Conservation (phyloP, 495 filamentous ascomycete genomes). For the Venustampulla echinocandica region DNA sequence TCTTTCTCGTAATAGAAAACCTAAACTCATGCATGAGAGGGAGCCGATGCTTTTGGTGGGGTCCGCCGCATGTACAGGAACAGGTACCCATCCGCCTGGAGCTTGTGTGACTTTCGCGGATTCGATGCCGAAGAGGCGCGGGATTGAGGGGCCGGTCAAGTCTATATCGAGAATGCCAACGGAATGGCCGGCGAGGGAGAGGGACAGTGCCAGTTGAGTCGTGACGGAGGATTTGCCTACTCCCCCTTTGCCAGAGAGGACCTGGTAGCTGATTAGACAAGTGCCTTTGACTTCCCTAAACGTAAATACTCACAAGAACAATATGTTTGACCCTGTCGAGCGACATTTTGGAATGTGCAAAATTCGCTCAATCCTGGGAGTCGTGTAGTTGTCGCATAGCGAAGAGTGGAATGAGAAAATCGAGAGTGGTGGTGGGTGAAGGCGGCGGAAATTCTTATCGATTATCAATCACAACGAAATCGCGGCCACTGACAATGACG, state of each 20-base stretch:
- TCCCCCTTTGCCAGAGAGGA: slow-evolving; percentile 95
- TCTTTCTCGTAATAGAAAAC: slow-evolving; percentile 75
- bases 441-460: slow-evolving; percentile 17
- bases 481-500: neutral
- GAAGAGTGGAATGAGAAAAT: slow-evolving; percentile 1
- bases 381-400: slow-evolving; percentile 12
- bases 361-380: slow-evolving; percentile 1
- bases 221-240: slow-evolving; percentile 97
- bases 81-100: slow-evolving; percentile 81
- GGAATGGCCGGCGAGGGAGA: slow-evolving; percentile 71
- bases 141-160: slow-evolving; percentile 92
- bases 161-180: slow-evolving; percentile 96
- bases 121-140: slow-evolving; percentile 85
- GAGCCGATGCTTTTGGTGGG: slow-evolving; percentile 43
- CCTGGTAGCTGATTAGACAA: too few relatives aligned
- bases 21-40: slow-evolving; percentile 85
- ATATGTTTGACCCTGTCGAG: slow-evolving; percentile 52
- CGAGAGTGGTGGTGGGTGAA: too few relatives aligned
- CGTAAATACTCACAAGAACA: slow-evolving; percentile 39
- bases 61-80: slow-evolving; percentile 58
- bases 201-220: slow-evolving; percentile 85
- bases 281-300: too few relatives aligned
- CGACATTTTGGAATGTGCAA: slow-evolving; percentile 35
- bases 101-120: slow-evolving; percentile 82
- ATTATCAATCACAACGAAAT: slow-evolving; percentile 20